A percentile compares a stretch with the other conserved stretches of the same genome.
Conservation (phyloP, 2,329 filamentous ascomycete genomes). For the Apiospora aurea region DNA sequence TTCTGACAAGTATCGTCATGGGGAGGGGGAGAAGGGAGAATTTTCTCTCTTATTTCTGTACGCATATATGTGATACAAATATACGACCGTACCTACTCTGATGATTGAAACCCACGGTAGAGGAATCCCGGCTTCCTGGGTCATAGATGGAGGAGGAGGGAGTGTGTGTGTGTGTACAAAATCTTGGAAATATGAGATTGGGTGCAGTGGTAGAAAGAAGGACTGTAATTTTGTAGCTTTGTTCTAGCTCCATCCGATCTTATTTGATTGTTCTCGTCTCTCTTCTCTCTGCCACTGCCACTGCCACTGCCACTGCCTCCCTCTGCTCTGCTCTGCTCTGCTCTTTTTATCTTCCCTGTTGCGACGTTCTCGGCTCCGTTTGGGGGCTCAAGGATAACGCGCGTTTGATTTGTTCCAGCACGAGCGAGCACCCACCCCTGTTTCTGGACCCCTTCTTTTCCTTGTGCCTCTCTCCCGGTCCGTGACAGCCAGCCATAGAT, state of each 20-base stretch:
- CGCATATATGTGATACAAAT: neutral
- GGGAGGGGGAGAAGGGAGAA: neutral
- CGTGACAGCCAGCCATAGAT: neutral
- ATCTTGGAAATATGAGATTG: neutral
- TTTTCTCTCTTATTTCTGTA: neutral
- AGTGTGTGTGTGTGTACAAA: neutral
- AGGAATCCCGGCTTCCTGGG: neutral
- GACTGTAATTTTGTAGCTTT: neutral
- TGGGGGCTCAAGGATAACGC: slow-evolving; percentile 12
- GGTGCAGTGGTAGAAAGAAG: neutral
- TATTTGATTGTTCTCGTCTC: neutral
- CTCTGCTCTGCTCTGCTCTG: no score
- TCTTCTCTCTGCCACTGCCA: neutral
- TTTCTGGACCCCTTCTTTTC: slow-evolving; percentile 10
- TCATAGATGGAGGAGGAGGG: neutral
- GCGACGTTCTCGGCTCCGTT: neutral
- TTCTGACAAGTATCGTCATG: neutral
- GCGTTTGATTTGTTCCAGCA: slow-evolving; percentile 18
- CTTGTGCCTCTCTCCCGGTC: neutral
- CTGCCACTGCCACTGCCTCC: no score
- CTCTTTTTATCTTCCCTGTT: neutral
- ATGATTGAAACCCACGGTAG: neutral
- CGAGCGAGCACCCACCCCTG: slow-evolving; percentile 1
- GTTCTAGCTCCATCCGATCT: slow-evolving; percentile 8
- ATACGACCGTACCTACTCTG: neutral